Evolutionary conservation across 1,284 basidiomycete genomes (phyloP).

Genomic region (Cryptococcus sp.): DNA sequence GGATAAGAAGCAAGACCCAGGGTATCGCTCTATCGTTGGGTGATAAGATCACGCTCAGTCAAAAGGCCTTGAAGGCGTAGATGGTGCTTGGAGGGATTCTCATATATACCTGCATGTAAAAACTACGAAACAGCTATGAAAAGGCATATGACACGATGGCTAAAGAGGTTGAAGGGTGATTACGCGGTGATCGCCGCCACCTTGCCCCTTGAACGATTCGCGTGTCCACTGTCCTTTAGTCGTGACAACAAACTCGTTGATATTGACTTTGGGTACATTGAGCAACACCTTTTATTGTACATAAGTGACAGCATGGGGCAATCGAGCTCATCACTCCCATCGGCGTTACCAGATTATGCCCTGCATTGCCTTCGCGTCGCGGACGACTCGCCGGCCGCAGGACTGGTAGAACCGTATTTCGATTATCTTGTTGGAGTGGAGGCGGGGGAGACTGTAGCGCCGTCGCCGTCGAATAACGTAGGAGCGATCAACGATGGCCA

Average conservation of each 20-base stretch:
- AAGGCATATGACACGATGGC: background rate
- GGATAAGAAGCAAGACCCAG: constrained; percentile 91
- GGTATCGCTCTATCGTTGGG: constrained; percentile 25
- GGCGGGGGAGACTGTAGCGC: constrained; percentile 57
- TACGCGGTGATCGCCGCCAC: background rate
- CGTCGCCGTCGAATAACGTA: background rate
- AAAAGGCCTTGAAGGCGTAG: constrained; percentile 14
- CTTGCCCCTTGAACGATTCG: background rate
- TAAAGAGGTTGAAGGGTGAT: background rate
- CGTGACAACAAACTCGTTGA: background rate
- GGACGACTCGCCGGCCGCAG: constrained; percentile 81
- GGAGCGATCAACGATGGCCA: background rate
- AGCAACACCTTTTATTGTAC: background rate
- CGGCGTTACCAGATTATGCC: constrained; percentile 56
- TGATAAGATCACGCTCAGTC: constrained; percentile 26
- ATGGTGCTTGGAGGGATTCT: background rate
- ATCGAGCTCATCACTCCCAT: constrained; percentile 39
- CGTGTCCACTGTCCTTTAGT: background rate
- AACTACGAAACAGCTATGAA: constrained; percentile 4
- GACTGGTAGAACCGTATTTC: constrained; percentile 91
- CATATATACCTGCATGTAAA: constrained; percentile 1
- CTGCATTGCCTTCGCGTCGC: constrained; percentile 84
- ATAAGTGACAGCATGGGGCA: constrained; percentile 45
- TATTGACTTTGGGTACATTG: too few species aligned
- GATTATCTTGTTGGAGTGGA: constrained; percentile 89